Evolutionary conservation across 192 early-diverging fungal species (phyloP).

Genomic region (Entophlyctis helioformis): DNA sequence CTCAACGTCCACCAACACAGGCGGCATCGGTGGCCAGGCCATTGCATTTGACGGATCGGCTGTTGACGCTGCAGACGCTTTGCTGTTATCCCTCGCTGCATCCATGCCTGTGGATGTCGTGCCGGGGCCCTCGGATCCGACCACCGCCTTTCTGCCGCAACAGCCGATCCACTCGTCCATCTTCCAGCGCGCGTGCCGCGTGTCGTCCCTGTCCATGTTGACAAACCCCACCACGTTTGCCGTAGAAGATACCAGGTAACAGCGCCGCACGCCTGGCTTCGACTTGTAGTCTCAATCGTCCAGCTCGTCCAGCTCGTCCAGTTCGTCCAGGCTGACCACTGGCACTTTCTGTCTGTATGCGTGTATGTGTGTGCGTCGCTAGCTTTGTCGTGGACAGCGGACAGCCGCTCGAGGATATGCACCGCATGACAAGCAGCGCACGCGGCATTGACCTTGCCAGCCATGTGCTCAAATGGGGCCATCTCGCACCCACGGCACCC

Average conservation of each 20-base stretch:
- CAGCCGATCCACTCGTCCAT: slow-evolving; percentile 66
- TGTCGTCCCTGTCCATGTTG: slow-evolving; percentile 49
- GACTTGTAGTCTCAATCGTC: not conserved
- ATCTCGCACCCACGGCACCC: slow-evolving; percentile 85
- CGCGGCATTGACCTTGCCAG: slow-evolving; percentile 63
- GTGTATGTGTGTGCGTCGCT: not conserved
- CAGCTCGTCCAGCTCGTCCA: not conserved
- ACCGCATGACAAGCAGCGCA: slow-evolving; percentile 43
- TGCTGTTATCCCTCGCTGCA: slow-evolving; percentile 52
- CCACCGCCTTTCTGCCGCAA: slow-evolving; percentile 71
- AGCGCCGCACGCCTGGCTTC: not conserved
- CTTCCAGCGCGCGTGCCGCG: slow-evolving; percentile 45
- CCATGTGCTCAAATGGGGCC: slow-evolving; percentile 64
- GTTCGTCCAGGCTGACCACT: not conserved
- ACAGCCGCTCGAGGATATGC: slow-evolving; percentile 81
- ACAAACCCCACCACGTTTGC: slow-evolving; percentile 74
- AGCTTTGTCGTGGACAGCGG: slow-evolving; percentile 72
- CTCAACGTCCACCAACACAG: slow-evolving; percentile 44
- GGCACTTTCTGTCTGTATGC: not conserved
- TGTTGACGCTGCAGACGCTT: slow-evolving; percentile 44
- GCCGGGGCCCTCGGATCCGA: slow-evolving; percentile 71
- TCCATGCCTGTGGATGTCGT: slow-evolving; percentile 61
- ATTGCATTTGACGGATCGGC: slow-evolving; percentile 26
- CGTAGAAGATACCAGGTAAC: slow-evolving; percentile 51
- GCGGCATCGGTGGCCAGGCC: slow-evolving; percentile 10